Percentiles rank a stretch among this genome's conserved stretches.
These are phyloP conservation scores for Rugosomyces carneus DNA, from an alignment of 1,284 basidiomycete genomes.

Conservation along the genomic window DNA sequence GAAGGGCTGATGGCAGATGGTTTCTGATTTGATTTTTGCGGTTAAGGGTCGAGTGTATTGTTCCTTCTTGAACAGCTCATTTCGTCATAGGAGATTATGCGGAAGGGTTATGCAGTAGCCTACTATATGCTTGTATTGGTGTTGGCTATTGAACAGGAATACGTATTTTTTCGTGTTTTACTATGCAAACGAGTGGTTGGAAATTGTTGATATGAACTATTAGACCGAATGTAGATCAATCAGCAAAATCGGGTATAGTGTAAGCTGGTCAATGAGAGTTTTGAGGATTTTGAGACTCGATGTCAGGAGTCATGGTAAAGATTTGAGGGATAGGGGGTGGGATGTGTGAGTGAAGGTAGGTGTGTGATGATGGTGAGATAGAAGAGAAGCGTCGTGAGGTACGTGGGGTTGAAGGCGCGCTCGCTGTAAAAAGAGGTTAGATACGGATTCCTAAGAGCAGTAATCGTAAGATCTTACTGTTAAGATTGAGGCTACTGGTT, in stretches of 20 bases:
- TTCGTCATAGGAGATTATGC: no score
- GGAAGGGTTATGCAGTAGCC: neutral
- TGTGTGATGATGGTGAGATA: slow-evolving; percentile 10
- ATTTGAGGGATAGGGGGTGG: slow-evolving; percentile 11
- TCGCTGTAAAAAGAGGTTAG: slow-evolving; percentile 2
- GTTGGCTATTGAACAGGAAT: neutral
- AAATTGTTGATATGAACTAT: neutral
- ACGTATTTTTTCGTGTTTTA: neutral
- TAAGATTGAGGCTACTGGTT: neutral
- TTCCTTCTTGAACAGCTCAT: neutral
- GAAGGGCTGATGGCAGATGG: neutral
- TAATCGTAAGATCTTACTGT: slow-evolving; percentile 2
- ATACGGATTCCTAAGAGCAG: neutral
- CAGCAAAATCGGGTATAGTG: neutral
- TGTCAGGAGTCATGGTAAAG: neutral
- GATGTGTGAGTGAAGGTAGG: slow-evolving; percentile 7
- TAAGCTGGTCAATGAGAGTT: neutral
- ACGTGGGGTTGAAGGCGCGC: slow-evolving; percentile 4
- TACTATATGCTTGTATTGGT: neutral
- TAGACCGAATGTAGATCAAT: slow-evolving; percentile 1
- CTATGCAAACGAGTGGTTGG: neutral
- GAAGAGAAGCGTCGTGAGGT: slow-evolving; percentile 11
- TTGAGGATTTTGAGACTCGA: neutral
- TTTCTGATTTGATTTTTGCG: neutral
- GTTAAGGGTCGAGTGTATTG: neutral